These are phyloP conservation scores for Spinacia oleracea DNA, from an alignment of 179 eudicot species.

Conservation along the genomic window DNA sequence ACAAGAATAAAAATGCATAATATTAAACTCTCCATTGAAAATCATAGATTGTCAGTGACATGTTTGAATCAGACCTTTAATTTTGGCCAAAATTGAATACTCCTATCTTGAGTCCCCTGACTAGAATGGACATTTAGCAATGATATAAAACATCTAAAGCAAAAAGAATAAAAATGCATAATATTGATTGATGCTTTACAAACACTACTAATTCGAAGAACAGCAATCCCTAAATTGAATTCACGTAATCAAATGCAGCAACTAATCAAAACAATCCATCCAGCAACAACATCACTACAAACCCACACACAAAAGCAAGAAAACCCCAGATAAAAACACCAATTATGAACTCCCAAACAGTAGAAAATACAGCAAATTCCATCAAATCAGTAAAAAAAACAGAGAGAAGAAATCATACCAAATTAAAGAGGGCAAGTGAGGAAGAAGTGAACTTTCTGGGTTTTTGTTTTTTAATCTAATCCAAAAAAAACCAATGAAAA, in stretches of 20 bases:
- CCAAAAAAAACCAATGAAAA: neutral
- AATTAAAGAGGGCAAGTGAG: too few species aligned
- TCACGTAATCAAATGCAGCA: constrained; percentile 9
- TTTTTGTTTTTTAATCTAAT: neutral
- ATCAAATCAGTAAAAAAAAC: neutral
- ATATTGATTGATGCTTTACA: neutral
- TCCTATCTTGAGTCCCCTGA: neutral
- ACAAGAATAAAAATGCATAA: neutral
- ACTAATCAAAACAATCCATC: neutral
- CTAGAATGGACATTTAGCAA: neutral
- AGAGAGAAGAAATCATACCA: constrained; percentile 3
- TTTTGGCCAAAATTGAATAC: neutral
- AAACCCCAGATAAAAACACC: neutral
- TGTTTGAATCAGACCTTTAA: neutral
- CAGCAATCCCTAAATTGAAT: neutral
- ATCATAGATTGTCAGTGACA: neutral
- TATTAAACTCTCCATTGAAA: neutral
- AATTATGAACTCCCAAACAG: neutral
- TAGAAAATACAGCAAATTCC: neutral
- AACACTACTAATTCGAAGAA: neutral
- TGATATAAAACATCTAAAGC: neutral
- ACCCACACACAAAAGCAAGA: neutral
- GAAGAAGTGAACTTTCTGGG: too few species aligned
- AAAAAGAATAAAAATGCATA: neutral
- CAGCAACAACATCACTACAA: constrained; percentile 1